A percentile compares a stretch with the other conserved stretches of the same genome.
Evolutionary conservation across 768 basidiomycete genomes (phyloP).

Genomic region (Steccherinum ochraceum): DNA sequence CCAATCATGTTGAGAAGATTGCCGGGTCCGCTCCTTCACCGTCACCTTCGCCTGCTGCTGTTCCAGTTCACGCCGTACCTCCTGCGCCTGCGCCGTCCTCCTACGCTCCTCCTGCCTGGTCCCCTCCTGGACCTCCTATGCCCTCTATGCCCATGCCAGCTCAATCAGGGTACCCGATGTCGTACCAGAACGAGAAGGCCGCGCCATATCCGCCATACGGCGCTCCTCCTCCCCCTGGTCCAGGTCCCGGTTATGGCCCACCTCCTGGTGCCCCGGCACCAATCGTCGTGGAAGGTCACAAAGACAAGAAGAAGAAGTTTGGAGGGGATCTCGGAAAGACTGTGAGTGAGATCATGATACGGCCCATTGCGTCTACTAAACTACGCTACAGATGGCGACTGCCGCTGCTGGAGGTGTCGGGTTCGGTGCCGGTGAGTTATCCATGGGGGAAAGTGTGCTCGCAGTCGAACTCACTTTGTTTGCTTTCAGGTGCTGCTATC

Average conservation of each 20-base stretch:
- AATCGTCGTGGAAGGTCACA: constrained; percentile 15
- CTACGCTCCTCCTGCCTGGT: constrained; percentile 27
- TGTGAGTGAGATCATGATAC: constrained; percentile 27
- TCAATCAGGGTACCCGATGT: constrained; percentile 3
- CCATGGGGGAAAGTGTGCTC: not conserved
- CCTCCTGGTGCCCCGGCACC: constrained; percentile 29
- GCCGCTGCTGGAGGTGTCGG: constrained; percentile 60
- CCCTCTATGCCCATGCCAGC: constrained; percentile 1
- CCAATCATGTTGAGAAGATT: constrained; percentile 64
- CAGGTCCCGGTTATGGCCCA: constrained; percentile 29
- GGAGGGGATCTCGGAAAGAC: constrained; percentile 49
- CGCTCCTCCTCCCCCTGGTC: constrained; percentile 25
- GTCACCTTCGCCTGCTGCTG: constrained; percentile 14
- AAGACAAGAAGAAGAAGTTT: constrained; percentile 49
- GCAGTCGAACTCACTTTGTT: constrained; percentile 28
- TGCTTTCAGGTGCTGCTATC: constrained; percentile 39
- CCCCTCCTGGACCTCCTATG: constrained; percentile 25
- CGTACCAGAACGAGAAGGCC: constrained; percentile 19
- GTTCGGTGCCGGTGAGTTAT: constrained; percentile 61
- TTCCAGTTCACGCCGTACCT: constrained; percentile 8
- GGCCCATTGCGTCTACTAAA: not conserved
- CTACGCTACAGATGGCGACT: constrained; percentile 23
- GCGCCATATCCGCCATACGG: constrained; percentile 31
- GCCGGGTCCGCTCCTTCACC: constrained; percentile 15
- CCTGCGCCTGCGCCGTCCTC: constrained; percentile 10